phyloP scores from a whole-genome alignment of 2,329 filamentous ascomycete genomes.

The Trichophyton schoenleinii region DNA sequence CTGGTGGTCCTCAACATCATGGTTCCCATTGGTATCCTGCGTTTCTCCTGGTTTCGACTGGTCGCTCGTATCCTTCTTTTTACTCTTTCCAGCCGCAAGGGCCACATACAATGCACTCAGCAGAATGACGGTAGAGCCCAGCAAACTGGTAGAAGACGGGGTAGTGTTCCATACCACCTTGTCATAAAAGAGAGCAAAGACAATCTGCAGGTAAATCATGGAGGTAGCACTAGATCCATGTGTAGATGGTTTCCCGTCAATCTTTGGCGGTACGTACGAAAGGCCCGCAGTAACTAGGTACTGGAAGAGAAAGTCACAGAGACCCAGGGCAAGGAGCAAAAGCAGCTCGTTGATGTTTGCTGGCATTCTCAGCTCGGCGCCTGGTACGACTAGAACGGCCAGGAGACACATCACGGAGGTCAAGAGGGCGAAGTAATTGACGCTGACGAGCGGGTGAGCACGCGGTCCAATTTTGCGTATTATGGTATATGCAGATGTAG shows the following conservation, averaged over 20 bases:
- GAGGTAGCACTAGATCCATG: constrained; percentile 44
- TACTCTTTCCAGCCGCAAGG: constrained; percentile 31
- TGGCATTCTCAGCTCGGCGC: constrained; percentile 46
- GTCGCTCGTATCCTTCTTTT: neutral
- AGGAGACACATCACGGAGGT: constrained; percentile 55
- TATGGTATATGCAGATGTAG: constrained; percentile 60
- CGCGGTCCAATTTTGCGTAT: constrained; percentile 70
- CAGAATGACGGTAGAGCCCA: constrained; percentile 52
- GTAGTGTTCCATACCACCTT: constrained; percentile 50
- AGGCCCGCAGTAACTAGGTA: constrained; percentile 71
- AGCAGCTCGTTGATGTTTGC: constrained; percentile 47
- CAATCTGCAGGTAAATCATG: constrained; percentile 59
- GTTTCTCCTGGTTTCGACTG: constrained; percentile 13
- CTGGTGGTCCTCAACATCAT: constrained; percentile 4
- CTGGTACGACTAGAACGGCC: constrained; percentile 45
- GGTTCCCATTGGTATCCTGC: neutral
- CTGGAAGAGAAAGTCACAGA: constrained; percentile 73
- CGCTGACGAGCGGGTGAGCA: constrained; percentile 68
- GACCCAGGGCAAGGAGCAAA: constrained; percentile 54
- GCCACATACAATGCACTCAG: constrained; percentile 54
- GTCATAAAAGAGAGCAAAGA: constrained; percentile 55
- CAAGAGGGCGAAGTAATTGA: constrained; percentile 69
- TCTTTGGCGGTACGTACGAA: constrained; percentile 49
- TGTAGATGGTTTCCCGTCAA: constrained; percentile 7
- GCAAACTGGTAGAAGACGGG: constrained; percentile 45